phyloP scores from a whole-genome alignment of 2,329 filamentous ascomycete genomes.

The Nemania sp. region DNA sequence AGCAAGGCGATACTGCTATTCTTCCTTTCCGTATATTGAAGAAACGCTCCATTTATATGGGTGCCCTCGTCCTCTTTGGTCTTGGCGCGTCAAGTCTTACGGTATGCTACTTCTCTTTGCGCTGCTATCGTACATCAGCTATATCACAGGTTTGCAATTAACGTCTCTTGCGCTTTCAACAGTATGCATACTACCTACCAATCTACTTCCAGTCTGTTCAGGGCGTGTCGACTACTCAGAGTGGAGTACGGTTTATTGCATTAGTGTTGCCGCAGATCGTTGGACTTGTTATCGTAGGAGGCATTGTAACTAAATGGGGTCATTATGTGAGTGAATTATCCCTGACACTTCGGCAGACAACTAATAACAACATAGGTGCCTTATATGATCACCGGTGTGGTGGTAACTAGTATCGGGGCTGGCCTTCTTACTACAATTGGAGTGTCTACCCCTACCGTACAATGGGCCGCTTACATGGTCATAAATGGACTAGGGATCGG shows the following conservation, averaged over 20 bases:
- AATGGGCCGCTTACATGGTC: constrained; percentile 33
- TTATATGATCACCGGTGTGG: constrained; percentile 32
- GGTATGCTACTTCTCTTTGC: background rate
- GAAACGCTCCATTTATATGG: constrained; percentile 34
- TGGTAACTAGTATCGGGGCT: constrained; percentile 19
- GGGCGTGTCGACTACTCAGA: constrained; percentile 26
- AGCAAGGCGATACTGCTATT: constrained; percentile 23
- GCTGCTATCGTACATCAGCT: background rate
- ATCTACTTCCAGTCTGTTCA: constrained; percentile 37
- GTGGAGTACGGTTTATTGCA: constrained; percentile 31
- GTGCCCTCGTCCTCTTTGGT: constrained; percentile 13
- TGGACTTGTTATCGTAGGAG: constrained; percentile 21
- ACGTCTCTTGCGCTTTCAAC: background rate
- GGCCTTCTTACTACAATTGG: constrained; percentile 32
- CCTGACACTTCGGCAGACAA: background rate
- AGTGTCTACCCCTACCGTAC: background rate
- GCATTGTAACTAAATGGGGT: constrained; percentile 29
- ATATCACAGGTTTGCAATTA: background rate
- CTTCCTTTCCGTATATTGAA: constrained; percentile 32
- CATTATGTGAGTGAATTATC: constrained; percentile 36
- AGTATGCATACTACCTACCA: constrained; percentile 39
- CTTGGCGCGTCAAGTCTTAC: constrained; percentile 19
- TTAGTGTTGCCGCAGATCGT: constrained; percentile 28
- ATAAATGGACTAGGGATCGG: constrained; percentile 35
- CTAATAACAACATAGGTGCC: constrained; percentile 21